A percentile compares a stretch with the other conserved stretches of the same genome.
These are phyloP conservation scores for Physaria fendleri DNA, from an alignment of 345 rosid genomes.

Conservation along the genomic window DNA sequence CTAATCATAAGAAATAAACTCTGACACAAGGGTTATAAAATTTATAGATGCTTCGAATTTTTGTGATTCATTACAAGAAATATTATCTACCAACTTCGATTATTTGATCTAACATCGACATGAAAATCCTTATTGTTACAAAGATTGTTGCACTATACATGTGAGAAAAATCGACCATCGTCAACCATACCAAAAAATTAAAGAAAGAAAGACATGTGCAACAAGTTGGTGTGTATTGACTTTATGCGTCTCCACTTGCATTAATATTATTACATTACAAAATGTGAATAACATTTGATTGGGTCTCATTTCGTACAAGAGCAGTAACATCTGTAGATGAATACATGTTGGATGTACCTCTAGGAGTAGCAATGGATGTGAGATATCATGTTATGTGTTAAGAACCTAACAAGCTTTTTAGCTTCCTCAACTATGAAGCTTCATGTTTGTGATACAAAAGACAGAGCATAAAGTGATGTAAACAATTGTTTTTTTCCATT, in stretches of 20 bases:
- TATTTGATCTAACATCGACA: conserved; percentile 17
- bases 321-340: neutral
- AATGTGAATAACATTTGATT: neutral
- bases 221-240: conserved; percentile 27
- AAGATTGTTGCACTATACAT: conserved; percentile 13
- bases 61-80: conserved; percentile 11
- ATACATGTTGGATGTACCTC: neutral
- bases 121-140: conserved; percentile 23
- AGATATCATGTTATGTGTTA: conserved; percentile 9
- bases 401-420: too few species aligned
- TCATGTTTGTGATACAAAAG: too few species aligned
- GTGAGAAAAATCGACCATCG: conserved; percentile 24
- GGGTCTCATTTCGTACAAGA: conserved; percentile 1
- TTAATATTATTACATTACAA: conserved; percentile 1
- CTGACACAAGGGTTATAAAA: conserved; percentile 16
- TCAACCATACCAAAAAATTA: conserved; percentile 16
- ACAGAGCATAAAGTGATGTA: too few species aligned
- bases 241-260: conserved; percentile 30
- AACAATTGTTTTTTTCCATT: too few species aligned
- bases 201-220: conserved; percentile 29
- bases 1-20: conserved; percentile 18
- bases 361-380: neutral
- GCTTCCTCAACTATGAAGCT: too few species aligned
- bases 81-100: conserved; percentile 21
- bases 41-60: conserved; percentile 19